Evolutionary conservation across 139 green algal species (phyloP), one percentile per base, ranked within the genome.

Genomic region (Cymbomonas tetramitiformis): DNA sequence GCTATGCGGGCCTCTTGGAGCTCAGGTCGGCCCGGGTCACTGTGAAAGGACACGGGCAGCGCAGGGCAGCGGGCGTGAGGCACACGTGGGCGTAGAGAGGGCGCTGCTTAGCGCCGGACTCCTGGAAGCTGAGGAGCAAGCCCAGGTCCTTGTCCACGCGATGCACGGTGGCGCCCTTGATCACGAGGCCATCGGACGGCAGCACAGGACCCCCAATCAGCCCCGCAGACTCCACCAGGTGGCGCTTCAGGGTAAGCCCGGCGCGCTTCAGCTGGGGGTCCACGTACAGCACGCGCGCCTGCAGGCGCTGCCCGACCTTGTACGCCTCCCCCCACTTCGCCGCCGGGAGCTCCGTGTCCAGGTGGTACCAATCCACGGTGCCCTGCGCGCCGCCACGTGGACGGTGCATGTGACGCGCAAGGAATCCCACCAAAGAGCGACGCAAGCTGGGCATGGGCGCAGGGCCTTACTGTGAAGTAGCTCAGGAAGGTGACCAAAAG

Each of bases 391-490:
- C n/a, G n/a, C n/a, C n/a, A n/a, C n/a, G n/a, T n/a, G n/a, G n/a
- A n/a, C n/a, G n/a, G n/a, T n/a, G n/a, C n/a, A n/a, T n/a, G n/a
- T n/a, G n/a, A n/a, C n/a, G n/a, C n/a, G n/a, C n/a, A n/a, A n/a
- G n/a, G n/a, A n/a, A n/a, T n/a, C n/a, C n/a, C n/a, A n/a, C n/a
- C n/a, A n/a, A n/a, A n/a, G n/a, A n/a, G n/a, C n/a, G n/a, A n/a
- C n/a, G n/a, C n/a, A n/a, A n/a, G n/a, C n/a, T n/a, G n/a, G n/a
- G n/a, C n/a, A n/a, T n/a, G n/a, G n/a, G n/a, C n/a, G n/a, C n/a
- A n/a, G n/a, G n/a, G n/a, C n/a, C n/a, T n/a, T n/a, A 80, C 88
- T 30, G 75, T 79, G 64, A 96, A 94, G 64, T 82, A 94, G 34
- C 75, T 85, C 25, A 94, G 69, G 62, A 96, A 94, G 53, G 61